These are phyloP conservation scores for Nicotiana rustica DNA, from an alignment of 305 asterid species.

Conservation along the genomic window DNA sequence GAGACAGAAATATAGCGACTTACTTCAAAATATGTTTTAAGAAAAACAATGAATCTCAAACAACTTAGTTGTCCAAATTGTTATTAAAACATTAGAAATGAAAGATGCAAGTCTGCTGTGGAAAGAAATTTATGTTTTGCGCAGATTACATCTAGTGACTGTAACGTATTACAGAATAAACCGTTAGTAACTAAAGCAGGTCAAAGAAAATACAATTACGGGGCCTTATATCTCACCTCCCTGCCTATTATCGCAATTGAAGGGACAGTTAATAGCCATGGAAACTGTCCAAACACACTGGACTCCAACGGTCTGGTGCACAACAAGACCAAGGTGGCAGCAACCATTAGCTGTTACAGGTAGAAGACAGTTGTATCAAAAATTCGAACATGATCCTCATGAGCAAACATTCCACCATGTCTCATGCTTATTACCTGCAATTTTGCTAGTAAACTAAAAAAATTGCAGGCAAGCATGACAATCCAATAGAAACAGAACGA, in stretches of 20 bases:
- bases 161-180: background rate
- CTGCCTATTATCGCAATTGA: slow-evolving; percentile 90
- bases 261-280: slow-evolving; percentile 87
- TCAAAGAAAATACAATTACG: background rate
- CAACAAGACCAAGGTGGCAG: slow-evolving; percentile 89
- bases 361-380: slow-evolving; percentile 35
- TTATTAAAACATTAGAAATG: background rate
- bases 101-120: background rate
- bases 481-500: background rate
- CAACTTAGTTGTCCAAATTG: background rate
- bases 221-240: slow-evolving; percentile 61
- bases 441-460: slow-evolving; percentile 8
- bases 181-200: background rate
- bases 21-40: background rate
- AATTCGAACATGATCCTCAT: slow-evolving; percentile 30
- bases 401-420: background rate
- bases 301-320: slow-evolving; percentile 84
- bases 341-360: slow-evolving; percentile 90
- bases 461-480: slow-evolving; percentile 19
- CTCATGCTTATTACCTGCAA: slow-evolving; percentile 11
- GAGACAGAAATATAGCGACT: background rate
- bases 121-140: slow-evolving; percentile 21
- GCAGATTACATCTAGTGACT: slow-evolving; percentile 7
- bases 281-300: slow-evolving; percentile 69
- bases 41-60: background rate